Evolutionary conservation across 257 asterid species (phyloP), one percentile per base, ranked within the genome.

Genomic region (Mitragyna speciosa): DNA sequence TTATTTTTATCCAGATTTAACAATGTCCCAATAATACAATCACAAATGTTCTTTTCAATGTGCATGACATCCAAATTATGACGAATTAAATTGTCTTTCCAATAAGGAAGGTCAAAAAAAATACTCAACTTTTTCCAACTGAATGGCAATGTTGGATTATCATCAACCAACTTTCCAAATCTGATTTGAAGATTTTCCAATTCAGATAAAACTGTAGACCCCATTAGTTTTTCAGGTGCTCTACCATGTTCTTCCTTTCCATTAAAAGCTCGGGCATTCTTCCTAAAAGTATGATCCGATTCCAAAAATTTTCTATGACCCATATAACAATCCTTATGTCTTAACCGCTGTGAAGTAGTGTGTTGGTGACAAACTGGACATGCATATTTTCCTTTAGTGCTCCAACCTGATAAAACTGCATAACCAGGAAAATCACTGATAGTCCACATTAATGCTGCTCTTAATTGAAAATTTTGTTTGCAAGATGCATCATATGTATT

Each of bases 11-110:
- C 52, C 14, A 48, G 52, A 48, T 48, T 48, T 14, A 48, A 48
- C 14, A 48, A 48, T 48, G 52, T 48, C 11, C 12, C 52, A 1
- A 48, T 14, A 48, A 48, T 48, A 14, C 0, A 8, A 11, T 48
- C 52, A 48, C 14, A 48, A 14, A 48, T 48, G 2, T 48, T 48
- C 52, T 48, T 48, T 16, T 80, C 80, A 16, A 77, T 73, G 56
- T 77, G 82, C 82, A 74, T 74, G 0, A 75, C 4, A 14, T 77
- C 84, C 39, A 80, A 69, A 72, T 76, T 69, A 19, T 81, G 87
- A 1, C 49, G 70, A 12, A 75, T 12, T 19, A 56, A 5, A 5
- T 65, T 70, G 0, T 65, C 39, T 30, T 36, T 41, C 83, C 73
- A 69, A 76, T 69, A 84, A 1, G 80, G 76, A 28, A 84, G 41